Percentiles rank a stretch among this genome's conserved stretches.
These are phyloP conservation scores for Dendrobium officinale DNA, from an alignment of 106 monocot species.

Conservation along the genomic window DNA sequence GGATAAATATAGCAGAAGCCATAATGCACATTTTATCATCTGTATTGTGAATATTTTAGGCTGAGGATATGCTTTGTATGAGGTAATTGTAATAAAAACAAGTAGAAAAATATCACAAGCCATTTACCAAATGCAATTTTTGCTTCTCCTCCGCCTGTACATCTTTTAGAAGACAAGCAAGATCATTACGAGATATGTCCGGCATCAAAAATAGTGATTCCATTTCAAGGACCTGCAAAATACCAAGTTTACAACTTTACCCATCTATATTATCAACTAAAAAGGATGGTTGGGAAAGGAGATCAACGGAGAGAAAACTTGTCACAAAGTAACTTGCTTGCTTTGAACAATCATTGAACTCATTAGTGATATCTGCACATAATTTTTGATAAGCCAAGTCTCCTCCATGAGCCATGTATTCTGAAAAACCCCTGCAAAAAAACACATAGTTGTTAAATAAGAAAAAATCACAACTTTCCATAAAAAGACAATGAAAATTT, in stretches of 20 bases:
- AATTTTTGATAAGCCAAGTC: slow-evolving; percentile 76
- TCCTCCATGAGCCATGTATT: slow-evolving; percentile 73
- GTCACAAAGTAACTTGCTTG: slow-evolving; percentile 29
- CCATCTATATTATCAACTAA: neutral
- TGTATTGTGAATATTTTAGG: neutral
- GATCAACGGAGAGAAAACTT: neutral
- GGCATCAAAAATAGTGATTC: slow-evolving; percentile 54
- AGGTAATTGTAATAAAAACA: neutral
- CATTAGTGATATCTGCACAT: slow-evolving; percentile 69
- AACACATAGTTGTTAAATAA: neutral
- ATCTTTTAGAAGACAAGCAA: slow-evolving; percentile 58
- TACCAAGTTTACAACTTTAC: neutral
- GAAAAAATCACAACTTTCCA: slow-evolving; percentile 1
- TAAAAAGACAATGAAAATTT: neutral
- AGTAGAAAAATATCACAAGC: neutral
- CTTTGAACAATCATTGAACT: slow-evolving; percentile 96
- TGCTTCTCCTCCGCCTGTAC: slow-evolving; percentile 82
- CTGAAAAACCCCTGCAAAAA: slow-evolving; percentile 62
- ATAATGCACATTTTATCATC: neutral
- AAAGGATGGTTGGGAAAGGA: neutral
- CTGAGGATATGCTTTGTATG: neutral
- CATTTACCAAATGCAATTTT: slow-evolving; percentile 71
- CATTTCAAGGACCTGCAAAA: slow-evolving; percentile 84
- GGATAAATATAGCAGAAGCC: neutral
- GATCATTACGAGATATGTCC: slow-evolving; percentile 68